Evolutionary conservation across 179 eudicot species (phyloP), one percentile per base, ranked within the genome.

Genomic region (Kewa caespitosa): DNA sequence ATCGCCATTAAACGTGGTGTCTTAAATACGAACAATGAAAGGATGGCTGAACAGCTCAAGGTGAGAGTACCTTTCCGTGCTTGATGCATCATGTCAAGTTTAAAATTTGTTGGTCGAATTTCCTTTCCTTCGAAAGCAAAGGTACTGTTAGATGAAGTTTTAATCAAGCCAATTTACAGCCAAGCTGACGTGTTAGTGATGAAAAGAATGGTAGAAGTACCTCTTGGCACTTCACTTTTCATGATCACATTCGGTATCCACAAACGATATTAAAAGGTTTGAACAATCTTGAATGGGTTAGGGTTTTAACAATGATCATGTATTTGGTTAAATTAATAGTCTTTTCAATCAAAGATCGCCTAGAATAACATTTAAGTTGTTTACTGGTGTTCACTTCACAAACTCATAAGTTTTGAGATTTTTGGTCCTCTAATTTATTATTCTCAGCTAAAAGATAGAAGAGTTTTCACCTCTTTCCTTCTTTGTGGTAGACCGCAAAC

Each of bases 1-100:
- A 93, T 96, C 76, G 97, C 96, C 78, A 96, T 96, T 78, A 96
- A 96, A 78, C 98, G 96, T 2, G 97, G 99, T 70, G 97, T 96
- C 65, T 86, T 70, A 33, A 88, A 91, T 84, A 93, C 99, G 38
- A 68, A 72, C 77, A 96, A 93, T 73, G 99, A 93, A 38, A 89
- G 95, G 76, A 96, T 96, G 96, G 96, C 98, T 13, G 96, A 93
- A 83, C 90, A 96, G 75, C 95, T 96, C 62, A 96, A 91, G 96
- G 99, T 91, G 33, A 84, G 55, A 32, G 32, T 34, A 63, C 62
- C 28, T 27, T 38, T 76, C 46, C 38, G 43, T 60, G 4, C 72
- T 31, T 70, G 42, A n/a, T 64, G 36, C 54, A 55, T 41, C 52
- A 43, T 23, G 11, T 23, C 14, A 54, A 61, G 25, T 34, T 11